These are phyloP conservation scores for Oidiodendron maius DNA, from an alignment of 495 filamentous ascomycete species.

Conservation along the genomic window DNA sequence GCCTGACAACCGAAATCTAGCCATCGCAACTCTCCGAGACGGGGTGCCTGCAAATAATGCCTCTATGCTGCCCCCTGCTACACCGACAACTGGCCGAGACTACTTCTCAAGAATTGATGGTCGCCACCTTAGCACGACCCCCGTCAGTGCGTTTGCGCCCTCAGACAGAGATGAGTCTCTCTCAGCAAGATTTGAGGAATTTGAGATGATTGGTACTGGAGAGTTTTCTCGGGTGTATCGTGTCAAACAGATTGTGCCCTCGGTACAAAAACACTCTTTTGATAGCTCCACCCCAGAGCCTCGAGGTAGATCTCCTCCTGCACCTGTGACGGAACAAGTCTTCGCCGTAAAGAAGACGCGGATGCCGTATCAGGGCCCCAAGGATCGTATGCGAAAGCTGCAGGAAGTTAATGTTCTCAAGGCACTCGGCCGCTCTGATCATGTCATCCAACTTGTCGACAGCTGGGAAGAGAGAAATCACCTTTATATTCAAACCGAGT, in stretches of 20 bases:
- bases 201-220: slow-evolving; percentile 73
- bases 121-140: slow-evolving; percentile 39
- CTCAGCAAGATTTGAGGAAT: slow-evolving; percentile 65
- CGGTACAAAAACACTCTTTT: too few relatives aligned
- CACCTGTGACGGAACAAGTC: slow-evolving; percentile 44
- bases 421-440: slow-evolving; percentile 65
- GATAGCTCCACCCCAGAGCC: slow-evolving; percentile 38
- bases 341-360: slow-evolving; percentile 94
- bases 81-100: slow-evolving; percentile 67
- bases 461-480: slow-evolving; percentile 76
- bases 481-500: slow-evolving; percentile 96
- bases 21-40: slow-evolving; percentile 48
- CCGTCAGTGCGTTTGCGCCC: slow-evolving; percentile 47
- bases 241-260: slow-evolving; percentile 40
- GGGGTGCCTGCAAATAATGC: slow-evolving; percentile 35
- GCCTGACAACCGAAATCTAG: slow-evolving; percentile 76
- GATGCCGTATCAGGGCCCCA: slow-evolving; percentile 64
- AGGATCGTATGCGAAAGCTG: slow-evolving; percentile 71
- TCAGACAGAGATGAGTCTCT: slow-evolving; percentile 67
- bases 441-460: slow-evolving; percentile 73
- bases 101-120: slow-evolving; percentile 36
- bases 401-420: slow-evolving; percentile 74
- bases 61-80: slow-evolving; percentile 61
- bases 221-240: slow-evolving; percentile 92
- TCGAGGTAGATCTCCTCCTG: slow-evolving; percentile 34